Conservation (phyloP, 768 basidiomycete genomes). For the Phallus indusiatus region DNA sequence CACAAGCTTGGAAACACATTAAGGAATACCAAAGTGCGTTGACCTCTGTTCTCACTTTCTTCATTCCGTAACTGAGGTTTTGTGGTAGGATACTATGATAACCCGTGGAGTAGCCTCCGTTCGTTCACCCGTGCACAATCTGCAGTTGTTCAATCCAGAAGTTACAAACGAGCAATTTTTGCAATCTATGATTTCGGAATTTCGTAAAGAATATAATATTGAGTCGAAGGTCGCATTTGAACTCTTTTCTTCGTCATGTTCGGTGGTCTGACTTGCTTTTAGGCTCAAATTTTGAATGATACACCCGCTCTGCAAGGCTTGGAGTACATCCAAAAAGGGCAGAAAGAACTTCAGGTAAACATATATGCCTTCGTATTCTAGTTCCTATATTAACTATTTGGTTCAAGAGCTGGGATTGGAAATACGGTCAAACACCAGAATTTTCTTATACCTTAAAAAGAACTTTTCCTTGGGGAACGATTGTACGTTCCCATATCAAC, state of each 20-base stretch:
- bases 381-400: too few species aligned
- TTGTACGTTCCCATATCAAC: constrained; percentile 28
- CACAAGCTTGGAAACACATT: constrained; percentile 65
- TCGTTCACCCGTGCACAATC: constrained; percentile 85
- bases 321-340: constrained; percentile 57
- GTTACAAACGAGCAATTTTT: constrained; percentile 66
- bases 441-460: constrained; percentile 56
- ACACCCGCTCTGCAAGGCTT: constrained; percentile 33
- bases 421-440: constrained; percentile 88
- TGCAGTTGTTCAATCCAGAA: constrained; percentile 41
- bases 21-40: constrained; percentile 49
- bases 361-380: too few species aligned
- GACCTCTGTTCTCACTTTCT: not conserved
- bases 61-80: not conserved
- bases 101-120: constrained; percentile 87
- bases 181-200: constrained; percentile 57
- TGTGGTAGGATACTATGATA: constrained; percentile 67
- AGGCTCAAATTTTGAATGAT: constrained; percentile 29
- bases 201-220: constrained; percentile 46
- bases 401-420: constrained; percentile 91
- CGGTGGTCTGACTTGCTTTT: not conserved
- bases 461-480: constrained; percentile 28
- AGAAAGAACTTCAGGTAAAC: constrained; percentile 63
- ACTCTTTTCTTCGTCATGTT: not conserved
- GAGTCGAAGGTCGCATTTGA: constrained; percentile 24